Percentiles rank a stretch among this genome's conserved stretches.
Evolutionary conservation across 176 grass and related monocot genomes (phyloP).

Genomic region (Eleusine indica): DNA sequence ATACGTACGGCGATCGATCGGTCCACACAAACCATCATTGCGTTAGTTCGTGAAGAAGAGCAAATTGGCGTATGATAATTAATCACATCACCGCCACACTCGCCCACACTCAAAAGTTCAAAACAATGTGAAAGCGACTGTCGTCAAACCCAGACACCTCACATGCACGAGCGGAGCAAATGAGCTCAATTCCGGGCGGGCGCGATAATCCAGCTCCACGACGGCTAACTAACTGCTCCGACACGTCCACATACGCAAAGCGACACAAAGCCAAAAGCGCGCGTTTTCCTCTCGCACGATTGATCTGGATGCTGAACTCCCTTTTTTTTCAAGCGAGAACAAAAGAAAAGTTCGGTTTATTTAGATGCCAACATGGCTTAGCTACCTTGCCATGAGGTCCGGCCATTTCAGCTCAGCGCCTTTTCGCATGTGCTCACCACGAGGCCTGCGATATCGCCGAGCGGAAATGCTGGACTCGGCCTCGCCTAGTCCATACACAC

Average conservation of each 20-base stretch:
- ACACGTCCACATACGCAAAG: not conserved
- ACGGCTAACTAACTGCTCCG: not conserved
- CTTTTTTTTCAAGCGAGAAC: not conserved
- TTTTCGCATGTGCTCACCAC: constrained; percentile 26
- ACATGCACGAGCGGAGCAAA: not conserved
- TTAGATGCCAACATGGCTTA: not conserved
- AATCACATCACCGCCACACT: not conserved
- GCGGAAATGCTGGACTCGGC: constrained; percentile 33
- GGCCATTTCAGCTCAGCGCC: not conserved
- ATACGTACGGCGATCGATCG: not conserved
- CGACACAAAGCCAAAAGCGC: not conserved
- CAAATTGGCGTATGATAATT: not conserved
- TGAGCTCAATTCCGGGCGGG: not conserved
- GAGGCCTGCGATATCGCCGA: constrained; percentile 3
- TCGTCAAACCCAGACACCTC: not conserved
- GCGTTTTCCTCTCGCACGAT: not conserved
- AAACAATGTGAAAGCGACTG: constrained; percentile 29
- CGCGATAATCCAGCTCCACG: not conserved
- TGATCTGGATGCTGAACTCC: too few species aligned
- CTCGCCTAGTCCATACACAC: too few species aligned
- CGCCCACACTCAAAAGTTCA: not conserved
- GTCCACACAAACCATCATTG: not conserved
- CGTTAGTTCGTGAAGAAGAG: not conserved
- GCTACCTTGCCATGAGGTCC: not conserved
- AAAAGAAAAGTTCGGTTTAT: not conserved